phyloP scores from a whole-genome alignment of 2,329 filamentous ascomycete species.

The Exophiala calicioides region DNA sequence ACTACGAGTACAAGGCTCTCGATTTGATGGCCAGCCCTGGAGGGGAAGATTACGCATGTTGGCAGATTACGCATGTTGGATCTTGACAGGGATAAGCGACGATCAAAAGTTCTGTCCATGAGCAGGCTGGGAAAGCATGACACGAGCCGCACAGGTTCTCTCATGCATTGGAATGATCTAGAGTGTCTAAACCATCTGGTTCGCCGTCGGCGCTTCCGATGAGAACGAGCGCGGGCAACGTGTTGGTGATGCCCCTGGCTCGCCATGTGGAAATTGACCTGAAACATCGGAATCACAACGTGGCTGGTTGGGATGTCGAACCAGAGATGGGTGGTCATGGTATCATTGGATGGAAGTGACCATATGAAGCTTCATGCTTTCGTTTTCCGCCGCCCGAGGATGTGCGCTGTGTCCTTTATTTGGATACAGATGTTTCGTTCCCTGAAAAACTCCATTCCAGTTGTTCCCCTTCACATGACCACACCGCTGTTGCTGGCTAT shows the following conservation, averaged over 20 bases:
- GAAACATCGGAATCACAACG: not conserved
- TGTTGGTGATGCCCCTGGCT: too few species aligned
- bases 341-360: conserved; percentile 9
- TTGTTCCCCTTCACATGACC: conserved; percentile 78
- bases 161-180: too few species aligned
- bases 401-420: not conserved
- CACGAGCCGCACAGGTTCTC: too few species aligned
- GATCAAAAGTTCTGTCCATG: too few species aligned
- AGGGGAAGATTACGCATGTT: too few species aligned
- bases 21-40: not conserved
- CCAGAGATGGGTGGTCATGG: conserved; percentile 6
- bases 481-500: conserved; percentile 99
- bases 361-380: conserved; percentile 2
- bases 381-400: conserved; percentile 1
- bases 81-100: too few species aligned
- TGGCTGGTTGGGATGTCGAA: not conserved
- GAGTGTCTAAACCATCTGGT: too few species aligned
- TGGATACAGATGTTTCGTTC: conserved; percentile 2
- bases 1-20: not conserved
- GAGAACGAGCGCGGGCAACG: too few species aligned
- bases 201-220: too few species aligned
- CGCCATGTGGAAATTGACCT: not conserved
- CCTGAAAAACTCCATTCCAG: conserved; percentile 8
- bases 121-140: too few species aligned
- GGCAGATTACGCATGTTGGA: too few species aligned